These are phyloP conservation scores for Jackrogersella multiformis DNA, from an alignment of 495 filamentous ascomycete genomes.

Conservation along the genomic window DNA sequence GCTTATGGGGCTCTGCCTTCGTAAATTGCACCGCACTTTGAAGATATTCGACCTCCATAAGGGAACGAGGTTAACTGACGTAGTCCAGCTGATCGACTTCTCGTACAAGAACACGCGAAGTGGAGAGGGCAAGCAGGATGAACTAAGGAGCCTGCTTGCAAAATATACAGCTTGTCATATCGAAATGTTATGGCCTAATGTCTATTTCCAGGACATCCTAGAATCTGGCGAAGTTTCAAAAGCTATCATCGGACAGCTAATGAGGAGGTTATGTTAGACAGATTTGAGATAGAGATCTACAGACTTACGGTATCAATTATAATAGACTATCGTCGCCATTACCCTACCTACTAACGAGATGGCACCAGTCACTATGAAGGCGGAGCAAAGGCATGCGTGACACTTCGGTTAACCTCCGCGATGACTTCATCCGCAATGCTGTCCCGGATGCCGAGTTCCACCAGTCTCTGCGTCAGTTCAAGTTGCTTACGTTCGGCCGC, in stretches of 20 bases:
- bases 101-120: slow-evolving; percentile 24
- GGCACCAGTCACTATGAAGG: no score
- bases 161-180: slow-evolving; percentile 28
- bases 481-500: not conserved
- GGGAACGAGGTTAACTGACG: slow-evolving; percentile 12
- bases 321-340: not conserved
- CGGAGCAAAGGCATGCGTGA: no score
- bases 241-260: slow-evolving; percentile 21
- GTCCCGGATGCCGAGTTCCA: not conserved
- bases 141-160: slow-evolving; percentile 17
- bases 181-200: slow-evolving; percentile 22
- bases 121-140: slow-evolving; percentile 1
- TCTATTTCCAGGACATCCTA: slow-evolving; percentile 19
- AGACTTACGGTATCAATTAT: not conserved
- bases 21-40: slow-evolving; percentile 17
- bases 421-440: not conserved
- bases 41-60: slow-evolving; percentile 24
- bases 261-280: slow-evolving; percentile 9
- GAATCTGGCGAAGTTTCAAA: slow-evolving; percentile 24
- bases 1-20: slow-evolving; percentile 12
- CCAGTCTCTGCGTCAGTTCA: not conserved
- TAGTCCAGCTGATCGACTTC: slow-evolving; percentile 29
- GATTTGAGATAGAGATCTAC: not conserved
- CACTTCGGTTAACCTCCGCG: not conserved
- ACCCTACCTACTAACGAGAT: not conserved